Evolutionary conservation across 2,329 filamentous ascomycete genomes (phyloP), one percentile per base, ranked within the genome.

Genomic region (Cercospora nicotianae): DNA sequence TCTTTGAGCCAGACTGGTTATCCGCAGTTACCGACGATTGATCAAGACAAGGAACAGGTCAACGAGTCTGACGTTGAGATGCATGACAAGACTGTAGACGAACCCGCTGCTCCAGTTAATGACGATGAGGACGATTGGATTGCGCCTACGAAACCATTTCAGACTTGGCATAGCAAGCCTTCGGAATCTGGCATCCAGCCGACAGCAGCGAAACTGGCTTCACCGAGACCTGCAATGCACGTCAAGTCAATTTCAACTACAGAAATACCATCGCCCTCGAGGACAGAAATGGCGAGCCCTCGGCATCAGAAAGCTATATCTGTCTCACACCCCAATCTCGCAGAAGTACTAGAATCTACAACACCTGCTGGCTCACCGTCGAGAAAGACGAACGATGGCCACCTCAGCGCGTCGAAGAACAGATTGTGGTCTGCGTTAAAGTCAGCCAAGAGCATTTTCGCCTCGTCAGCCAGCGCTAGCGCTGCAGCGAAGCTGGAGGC

Each of bases 391-490:
- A 85, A 70, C 78, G 93, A 96, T 72, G 94, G 91, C 67, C 93
- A 93, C 5, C 80, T 97, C 67, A 97, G 94, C 79, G 93, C 95
- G 62, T 94, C 95, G 30, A 98, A 97, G 81, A 92, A 91, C 76
- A 96, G 93, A 77, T 84, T 98, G 59, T 96, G 94, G 58, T 96
- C 94, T 9, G 93, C 97, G 68, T 84, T 97, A 74, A 94, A 93
- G 80, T 91, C 90, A 65, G 95, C 94, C 3, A 94, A 91, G 78
- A 92, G 90, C 13, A 87, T 97, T 60, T 90, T 97, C 70, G 92
- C 90, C 18, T 96, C 91, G 72, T 94, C 86, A 69, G 87, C 85
- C 67, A 83, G 84, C 55, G 79, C 85, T 12, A 87, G 86, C 69
- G 86, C 86, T 57, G 85, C 87, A 55, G 85, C 85, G 2, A 88